Conservation (phyloP, 805 yeast genomes). For the Yarrowia sp. region DNA sequence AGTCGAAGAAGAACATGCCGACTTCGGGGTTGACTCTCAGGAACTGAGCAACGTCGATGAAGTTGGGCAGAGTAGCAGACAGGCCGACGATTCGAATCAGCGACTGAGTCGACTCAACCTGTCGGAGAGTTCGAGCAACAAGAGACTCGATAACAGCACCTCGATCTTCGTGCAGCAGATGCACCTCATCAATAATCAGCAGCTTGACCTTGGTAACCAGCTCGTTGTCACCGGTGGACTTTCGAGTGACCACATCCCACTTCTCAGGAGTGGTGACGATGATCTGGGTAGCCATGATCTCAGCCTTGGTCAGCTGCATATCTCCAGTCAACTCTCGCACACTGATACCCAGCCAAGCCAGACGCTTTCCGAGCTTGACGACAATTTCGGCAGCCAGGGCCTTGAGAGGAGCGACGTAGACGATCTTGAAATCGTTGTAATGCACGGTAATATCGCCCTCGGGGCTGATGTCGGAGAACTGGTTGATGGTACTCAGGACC, state of each 20-base stretch:
- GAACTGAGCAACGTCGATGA: constrained; percentile 90
- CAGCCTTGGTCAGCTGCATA: constrained; percentile 83
- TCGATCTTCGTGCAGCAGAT: constrained; percentile 92
- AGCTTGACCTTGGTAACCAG: constrained; percentile 79
- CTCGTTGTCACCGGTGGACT: constrained; percentile 84
- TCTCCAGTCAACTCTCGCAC: constrained; percentile 93
- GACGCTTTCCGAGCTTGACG: constrained; percentile 73
- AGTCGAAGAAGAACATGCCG: constrained; percentile 94
- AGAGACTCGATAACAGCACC: constrained; percentile 96
- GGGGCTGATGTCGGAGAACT: constrained; percentile 46
- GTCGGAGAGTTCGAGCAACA: constrained; percentile 90
- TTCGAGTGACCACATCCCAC: constrained; percentile 97
- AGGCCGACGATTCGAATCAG: constrained; percentile 92
- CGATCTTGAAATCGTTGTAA: constrained; percentile 81
- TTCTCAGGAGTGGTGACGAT: constrained; percentile 95
- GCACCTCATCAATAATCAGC: constrained; percentile 93
- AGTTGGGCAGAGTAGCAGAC: constrained; percentile 92
- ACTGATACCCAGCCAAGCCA: constrained; percentile 79
- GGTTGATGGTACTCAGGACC: constrained; percentile 73
- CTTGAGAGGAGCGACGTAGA: constrained; percentile 90
- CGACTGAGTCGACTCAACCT: constrained; percentile 90
- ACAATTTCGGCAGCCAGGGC: constrained; percentile 97
- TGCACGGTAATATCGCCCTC: constrained; percentile 58
- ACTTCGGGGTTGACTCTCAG: constrained; percentile 77
- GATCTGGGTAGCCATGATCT: constrained; percentile 76